These are phyloP conservation scores for Ensete ventricosum DNA, from an alignment of 176 grass and related monocot species.

Conservation along the genomic window DNA sequence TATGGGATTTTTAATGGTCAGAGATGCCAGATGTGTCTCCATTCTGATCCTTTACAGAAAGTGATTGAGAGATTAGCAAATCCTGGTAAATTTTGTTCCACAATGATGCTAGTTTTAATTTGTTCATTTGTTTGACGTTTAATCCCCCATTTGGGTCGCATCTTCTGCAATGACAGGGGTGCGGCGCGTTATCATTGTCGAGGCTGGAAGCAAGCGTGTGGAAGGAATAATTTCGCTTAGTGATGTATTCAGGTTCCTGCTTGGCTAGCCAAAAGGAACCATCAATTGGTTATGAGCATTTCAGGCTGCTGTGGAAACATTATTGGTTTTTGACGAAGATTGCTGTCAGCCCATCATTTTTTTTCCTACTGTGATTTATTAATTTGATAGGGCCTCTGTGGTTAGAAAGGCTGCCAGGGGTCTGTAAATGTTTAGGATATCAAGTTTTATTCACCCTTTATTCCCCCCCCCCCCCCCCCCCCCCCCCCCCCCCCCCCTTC, in stretches of 20 bases:
- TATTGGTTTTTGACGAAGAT: background rate
- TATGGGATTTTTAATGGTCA: slow-evolving; percentile 72
- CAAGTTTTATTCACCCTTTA: background rate
- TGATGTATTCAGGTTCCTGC: slow-evolving; percentile 89
- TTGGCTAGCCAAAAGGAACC: slow-evolving; percentile 27
- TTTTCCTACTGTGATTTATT: background rate
- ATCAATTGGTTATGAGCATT: background rate
- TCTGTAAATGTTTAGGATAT: slow-evolving; percentile 12
- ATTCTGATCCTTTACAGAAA: slow-evolving; percentile 75
- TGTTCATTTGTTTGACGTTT: background rate
- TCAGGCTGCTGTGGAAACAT: background rate
- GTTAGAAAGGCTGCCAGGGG: slow-evolving; percentile 3
- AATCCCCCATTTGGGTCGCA: background rate
- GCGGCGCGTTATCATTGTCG: slow-evolving; percentile 89
- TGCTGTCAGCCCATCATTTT: background rate
- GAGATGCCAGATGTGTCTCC: slow-evolving; percentile 98
- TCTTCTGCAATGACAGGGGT: slow-evolving; percentile 32
- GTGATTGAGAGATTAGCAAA: slow-evolving; percentile 95
- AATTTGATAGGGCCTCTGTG: background rate
- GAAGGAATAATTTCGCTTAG: slow-evolving; percentile 96
- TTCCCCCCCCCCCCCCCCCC: too few species aligned
- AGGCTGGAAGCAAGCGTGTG: slow-evolving; percentile 93
- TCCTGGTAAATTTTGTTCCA: slow-evolving; percentile 41
- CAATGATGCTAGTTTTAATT: background rate
- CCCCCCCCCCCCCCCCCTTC: too few species aligned